Evolutionary conservation across 495 filamentous ascomycete genomes (phyloP), one percentile per base, ranked within the genome.

Genomic region (Penicillium malachiteum): DNA sequence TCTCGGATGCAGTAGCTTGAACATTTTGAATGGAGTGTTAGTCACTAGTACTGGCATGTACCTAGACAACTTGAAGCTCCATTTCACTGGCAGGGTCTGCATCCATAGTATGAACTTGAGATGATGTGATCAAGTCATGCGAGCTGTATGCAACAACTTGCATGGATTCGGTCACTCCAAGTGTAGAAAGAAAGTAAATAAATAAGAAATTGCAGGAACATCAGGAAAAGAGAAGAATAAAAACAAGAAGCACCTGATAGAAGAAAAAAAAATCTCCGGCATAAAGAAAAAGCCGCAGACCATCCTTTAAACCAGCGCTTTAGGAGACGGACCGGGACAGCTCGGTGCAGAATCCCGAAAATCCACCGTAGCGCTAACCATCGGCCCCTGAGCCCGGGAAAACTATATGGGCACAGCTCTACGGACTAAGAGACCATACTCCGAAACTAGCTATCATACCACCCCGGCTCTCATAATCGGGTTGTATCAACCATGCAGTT

Each of bases 281-380:
- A 33, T 59, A 55, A 65, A 56, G 12, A 38, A 56, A 59, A 40
- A 54, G 57, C 54, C 57, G 54, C 50, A 52, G 39, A 14, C 14
- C 39, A 7, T 40, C 31, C 49, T 48, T 55, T 38, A 34, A 45
- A 26, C 21, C 4, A 26, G 21, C 21, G 4, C 2, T 26, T n/a
- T 33, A 41, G 14, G 31, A 56, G 38, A 30, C 49, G 41, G 48
- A 52, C 21, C 55, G 60, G 60, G 56, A 54, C 40, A 55, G 38
- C 21, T 49, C 55, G 52, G 55, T 45, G 49, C 44, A 21, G 47
- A 26, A 52, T 39, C 51, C 64, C 64, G 64, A 52, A 46, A 43
- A 34, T 46, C 39, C 49, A 26, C 57, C 49, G 41, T 52, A 57
- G 52, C 52, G 50, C 32, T 26, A 26, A 26, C 17, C 41, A 44